A percentile compares a stretch with the other conserved stretches of the same genome.
phyloP scores from a whole-genome alignment of 148 eudicot species.

The Euryodendron excelsum region DNA sequence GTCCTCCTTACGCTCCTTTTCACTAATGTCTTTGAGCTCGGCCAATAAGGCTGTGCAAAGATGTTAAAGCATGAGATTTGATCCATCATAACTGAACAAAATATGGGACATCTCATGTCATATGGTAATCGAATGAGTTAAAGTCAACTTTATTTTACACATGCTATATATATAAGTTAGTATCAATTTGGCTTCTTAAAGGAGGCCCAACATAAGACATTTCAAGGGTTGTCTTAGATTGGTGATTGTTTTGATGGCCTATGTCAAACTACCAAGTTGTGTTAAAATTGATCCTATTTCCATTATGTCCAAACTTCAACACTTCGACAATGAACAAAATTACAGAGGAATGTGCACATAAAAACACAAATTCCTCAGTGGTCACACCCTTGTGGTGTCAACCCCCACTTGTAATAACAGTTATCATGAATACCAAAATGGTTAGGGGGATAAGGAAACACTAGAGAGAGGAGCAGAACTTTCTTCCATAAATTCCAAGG shows the following conservation, averaged over 20 bases:
- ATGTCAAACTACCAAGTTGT: not conserved
- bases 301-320: not conserved
- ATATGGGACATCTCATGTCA: not conserved
- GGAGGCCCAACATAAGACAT: not conserved
- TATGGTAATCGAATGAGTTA: not conserved
- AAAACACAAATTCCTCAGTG: not conserved
- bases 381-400: too few species aligned
- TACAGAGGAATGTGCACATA: not conserved
- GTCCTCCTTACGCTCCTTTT: slow-evolving; percentile 52
- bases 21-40: slow-evolving; percentile 65
- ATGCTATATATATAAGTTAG: not conserved
- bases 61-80: not conserved
- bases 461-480: slow-evolving; percentile 1
- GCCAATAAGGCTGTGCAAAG: slow-evolving; percentile 10
- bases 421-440: not conserved
- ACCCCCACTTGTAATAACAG: too few species aligned
- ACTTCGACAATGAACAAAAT: not conserved
- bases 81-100: not conserved
- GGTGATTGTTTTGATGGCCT: not conserved
- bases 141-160: not conserved
- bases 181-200: not conserved
- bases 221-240: too few species aligned
- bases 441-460: not conserved
- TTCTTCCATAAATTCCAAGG: not conserved
- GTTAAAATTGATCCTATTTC: not conserved